phyloP scores from a whole-genome alignment of 2,329 filamentous ascomycete species.

The Paraconiothyrium brasiliense region DNA sequence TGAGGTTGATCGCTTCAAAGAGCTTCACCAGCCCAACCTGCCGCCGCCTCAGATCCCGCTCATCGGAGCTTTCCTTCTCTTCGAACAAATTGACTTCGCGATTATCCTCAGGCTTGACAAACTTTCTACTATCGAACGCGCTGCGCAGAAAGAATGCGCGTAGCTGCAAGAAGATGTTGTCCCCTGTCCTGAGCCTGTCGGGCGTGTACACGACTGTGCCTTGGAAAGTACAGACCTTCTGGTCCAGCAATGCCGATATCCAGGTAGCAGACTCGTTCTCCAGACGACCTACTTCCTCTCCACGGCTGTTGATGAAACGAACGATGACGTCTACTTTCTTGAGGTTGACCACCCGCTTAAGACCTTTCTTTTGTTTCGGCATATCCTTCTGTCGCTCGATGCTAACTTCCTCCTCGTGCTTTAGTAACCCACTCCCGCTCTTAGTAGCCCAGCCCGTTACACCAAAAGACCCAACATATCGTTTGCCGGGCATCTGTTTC shows the following conservation, averaged over 20 bases:
- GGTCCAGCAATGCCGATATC: conserved; percentile 92
- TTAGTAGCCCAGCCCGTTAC: conserved; percentile 91
- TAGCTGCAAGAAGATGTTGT: conserved; percentile 92
- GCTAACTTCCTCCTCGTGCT: conserved; percentile 81
- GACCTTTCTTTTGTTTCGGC: conserved; percentile 54
- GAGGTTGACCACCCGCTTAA: conserved; percentile 61
- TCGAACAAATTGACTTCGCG: conserved; percentile 79
- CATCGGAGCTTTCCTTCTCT: conserved; percentile 83
- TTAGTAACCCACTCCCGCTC: conserved; percentile 78
- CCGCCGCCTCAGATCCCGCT: conserved; percentile 81
- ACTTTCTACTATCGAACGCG: conserved; percentile 74
- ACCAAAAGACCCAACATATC: conserved; percentile 93
- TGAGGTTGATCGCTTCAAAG: conserved; percentile 86
- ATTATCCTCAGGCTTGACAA: conserved; percentile 73
- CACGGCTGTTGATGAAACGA: conserved; percentile 81
- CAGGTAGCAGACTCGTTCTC: conserved; percentile 88
- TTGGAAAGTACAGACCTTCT: conserved; percentile 86
- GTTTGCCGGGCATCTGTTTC: conserved; percentile 61
- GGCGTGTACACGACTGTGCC: conserved; percentile 89
- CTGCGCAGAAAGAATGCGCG: conserved; percentile 77
- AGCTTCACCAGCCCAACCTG: conserved; percentile 90
- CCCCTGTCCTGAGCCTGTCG: conserved; percentile 84
- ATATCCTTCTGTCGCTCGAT: conserved; percentile 88
- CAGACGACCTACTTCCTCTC: conserved; percentile 85
- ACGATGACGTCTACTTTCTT: conserved; percentile 86